Evolutionary conservation across 257 asterid species (phyloP).

Genomic region (Echium plantagineum): DNA sequence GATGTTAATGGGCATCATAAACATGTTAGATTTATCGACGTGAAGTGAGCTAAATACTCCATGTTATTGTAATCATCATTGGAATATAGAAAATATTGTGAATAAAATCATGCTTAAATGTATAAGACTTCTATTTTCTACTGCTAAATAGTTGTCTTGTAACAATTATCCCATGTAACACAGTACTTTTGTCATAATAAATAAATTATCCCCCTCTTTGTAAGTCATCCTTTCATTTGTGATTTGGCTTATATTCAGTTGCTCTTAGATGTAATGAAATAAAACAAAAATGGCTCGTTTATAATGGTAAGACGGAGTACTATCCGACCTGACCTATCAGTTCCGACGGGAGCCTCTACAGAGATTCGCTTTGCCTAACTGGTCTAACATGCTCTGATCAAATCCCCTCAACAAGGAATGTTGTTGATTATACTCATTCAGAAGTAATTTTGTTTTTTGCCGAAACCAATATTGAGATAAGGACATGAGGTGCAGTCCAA

Average conservation of each 20-base stretch:
- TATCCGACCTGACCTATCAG: too few relatives aligned
- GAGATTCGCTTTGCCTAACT: background rate
- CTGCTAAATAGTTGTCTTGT: background rate
- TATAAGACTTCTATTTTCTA: background rate
- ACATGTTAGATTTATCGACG: slow-evolving; percentile 8
- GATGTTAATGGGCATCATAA: slow-evolving; percentile 7
- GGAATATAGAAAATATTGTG: background rate
- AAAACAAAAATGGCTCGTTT: too few relatives aligned
- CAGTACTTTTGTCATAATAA: background rate
- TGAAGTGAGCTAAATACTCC: background rate
- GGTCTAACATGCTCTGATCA: background rate
- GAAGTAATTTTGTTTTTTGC: background rate
- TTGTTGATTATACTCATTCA: background rate
- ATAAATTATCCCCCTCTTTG: background rate
- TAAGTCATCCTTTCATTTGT: background rate
- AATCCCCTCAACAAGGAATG: background rate
- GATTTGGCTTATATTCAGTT: too few relatives aligned
- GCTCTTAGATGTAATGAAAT: too few relatives aligned
- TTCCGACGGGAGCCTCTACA: too few relatives aligned
- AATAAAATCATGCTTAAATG: background rate
- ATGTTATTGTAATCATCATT: too few relatives aligned
- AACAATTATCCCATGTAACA: too few relatives aligned
- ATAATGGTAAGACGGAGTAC: too few relatives aligned
- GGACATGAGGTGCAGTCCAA: background rate
- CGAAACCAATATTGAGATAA: background rate